These are phyloP conservation scores for Podila epigama DNA, from an alignment of 192 early-diverging fungal species.

Conservation along the genomic window DNA sequence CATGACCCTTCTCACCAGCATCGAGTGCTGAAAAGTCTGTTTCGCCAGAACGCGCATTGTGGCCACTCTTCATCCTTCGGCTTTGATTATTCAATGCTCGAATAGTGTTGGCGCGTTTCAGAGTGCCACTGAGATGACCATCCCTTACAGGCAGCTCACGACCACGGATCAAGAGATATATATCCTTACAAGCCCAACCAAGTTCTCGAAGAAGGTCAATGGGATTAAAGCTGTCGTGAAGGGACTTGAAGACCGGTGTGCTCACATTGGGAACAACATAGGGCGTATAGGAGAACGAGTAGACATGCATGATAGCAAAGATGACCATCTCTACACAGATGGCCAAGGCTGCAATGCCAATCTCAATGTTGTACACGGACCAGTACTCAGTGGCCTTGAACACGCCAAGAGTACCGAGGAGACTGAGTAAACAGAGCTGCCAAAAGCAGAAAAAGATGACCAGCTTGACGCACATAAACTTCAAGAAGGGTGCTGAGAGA, in stretches of 20 bases:
- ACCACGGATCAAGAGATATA: conserved; percentile 11
- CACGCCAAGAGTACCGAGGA: conserved; percentile 21
- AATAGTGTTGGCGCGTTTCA: conserved; percentile 32
- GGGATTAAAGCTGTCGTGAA: conserved; percentile 48
- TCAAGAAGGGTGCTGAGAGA: conserved; percentile 39
- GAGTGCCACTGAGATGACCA: conserved; percentile 20
- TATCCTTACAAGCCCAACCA: conserved; percentile 38
- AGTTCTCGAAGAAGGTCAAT: conserved; percentile 38
- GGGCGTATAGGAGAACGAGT: conserved; percentile 40
- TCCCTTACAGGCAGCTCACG: conserved; percentile 20
- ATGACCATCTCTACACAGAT: conserved; percentile 52
- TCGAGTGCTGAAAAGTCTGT: neutral
- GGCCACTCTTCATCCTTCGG: neutral
- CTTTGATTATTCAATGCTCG: conserved; percentile 19
- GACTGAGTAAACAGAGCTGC: conserved; percentile 31
- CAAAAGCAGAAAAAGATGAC: conserved; percentile 53
- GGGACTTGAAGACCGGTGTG: conserved; percentile 31
- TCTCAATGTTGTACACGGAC: conserved; percentile 40
- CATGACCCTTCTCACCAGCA: conserved; percentile 10
- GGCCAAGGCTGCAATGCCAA: conserved; percentile 42
- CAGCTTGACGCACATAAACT: conserved; percentile 52
- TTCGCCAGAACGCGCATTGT: neutral
- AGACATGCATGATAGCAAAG: conserved; percentile 49
- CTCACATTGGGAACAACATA: conserved; percentile 9
- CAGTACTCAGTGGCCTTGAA: conserved; percentile 39